Evolutionary conservation across 2,329 filamentous ascomycete genomes (phyloP).

Genomic region (Paraconiothyrium sp.): DNA sequence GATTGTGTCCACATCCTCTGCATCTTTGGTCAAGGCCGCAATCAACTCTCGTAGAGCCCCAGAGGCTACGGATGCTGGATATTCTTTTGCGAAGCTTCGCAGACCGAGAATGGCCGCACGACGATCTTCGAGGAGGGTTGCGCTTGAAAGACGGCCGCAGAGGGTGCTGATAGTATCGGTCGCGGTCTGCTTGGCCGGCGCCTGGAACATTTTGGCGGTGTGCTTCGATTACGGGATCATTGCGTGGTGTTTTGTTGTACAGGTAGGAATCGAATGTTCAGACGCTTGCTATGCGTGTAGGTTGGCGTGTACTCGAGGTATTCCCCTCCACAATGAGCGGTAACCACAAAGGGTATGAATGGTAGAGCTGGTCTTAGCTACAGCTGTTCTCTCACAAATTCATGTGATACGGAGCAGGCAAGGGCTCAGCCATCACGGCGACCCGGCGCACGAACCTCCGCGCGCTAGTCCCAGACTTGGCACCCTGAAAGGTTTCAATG

Average conservation of each 20-base stretch:
- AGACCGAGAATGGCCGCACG: constrained; percentile 91
- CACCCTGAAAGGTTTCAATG: constrained; percentile 20
- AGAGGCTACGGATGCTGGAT: constrained; percentile 93
- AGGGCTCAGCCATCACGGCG: background rate
- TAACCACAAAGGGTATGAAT: background rate
- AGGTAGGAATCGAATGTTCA: background rate
- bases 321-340: background rate
- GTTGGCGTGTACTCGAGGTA: background rate
- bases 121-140: constrained; percentile 92
- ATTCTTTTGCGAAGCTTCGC: constrained; percentile 95
- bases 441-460: background rate
- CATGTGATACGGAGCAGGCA: constrained; percentile 27
- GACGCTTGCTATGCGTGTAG: background rate
- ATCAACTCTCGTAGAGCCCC: constrained; percentile 91
- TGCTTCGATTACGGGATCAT: constrained; percentile 32
- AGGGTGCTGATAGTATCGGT: constrained; percentile 92
- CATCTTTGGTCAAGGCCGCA: constrained; percentile 83
- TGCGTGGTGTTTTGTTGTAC: constrained; percentile 14
- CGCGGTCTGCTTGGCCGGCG: constrained; percentile 94
- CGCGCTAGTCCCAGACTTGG: constrained; percentile 26
- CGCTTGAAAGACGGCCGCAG: constrained; percentile 85
- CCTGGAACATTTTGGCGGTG: constrained; percentile 62
- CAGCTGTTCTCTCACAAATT: constrained; percentile 13
- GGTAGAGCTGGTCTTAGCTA: background rate
- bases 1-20: constrained; percentile 94